Percentiles rank a stretch among this genome's conserved stretches.
These are phyloP conservation scores for Coniferiporia weirii DNA, from an alignment of 1,284 basidiomycete species.

Conservation along the genomic window DNA sequence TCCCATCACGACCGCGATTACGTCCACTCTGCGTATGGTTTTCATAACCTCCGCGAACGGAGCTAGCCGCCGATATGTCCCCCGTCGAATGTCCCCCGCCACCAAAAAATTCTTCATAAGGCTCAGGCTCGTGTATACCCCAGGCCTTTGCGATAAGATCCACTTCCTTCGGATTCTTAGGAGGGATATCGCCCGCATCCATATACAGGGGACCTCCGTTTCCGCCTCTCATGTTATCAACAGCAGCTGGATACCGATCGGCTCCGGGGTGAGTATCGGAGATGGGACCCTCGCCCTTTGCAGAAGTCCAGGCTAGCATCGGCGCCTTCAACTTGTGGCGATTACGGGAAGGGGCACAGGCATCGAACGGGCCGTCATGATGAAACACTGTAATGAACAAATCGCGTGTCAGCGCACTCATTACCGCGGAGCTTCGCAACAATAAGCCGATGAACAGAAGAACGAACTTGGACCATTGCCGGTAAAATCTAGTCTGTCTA, in stretches of 20 bases:
- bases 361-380: slow-evolving; percentile 85
- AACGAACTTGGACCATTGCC: slow-evolving; percentile 71
- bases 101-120: slow-evolving; percentile 80
- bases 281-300: slow-evolving; percentile 37
- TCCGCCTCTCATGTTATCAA: slow-evolving; percentile 13
- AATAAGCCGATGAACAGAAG: slow-evolving; percentile 16
- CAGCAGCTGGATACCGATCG: slow-evolving; percentile 25
- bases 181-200: slow-evolving; percentile 41
- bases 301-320: slow-evolving; percentile 68
- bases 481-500: slow-evolving; percentile 59
- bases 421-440: slow-evolving; percentile 9
- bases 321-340: slow-evolving; percentile 72
- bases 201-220: slow-evolving; percentile 45
- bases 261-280: slow-evolving; percentile 29
- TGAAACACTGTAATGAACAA: slow-evolving; percentile 61
- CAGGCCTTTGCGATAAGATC: slow-evolving; percentile 81
- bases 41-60: slow-evolving; percentile 48
- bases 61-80: slow-evolving; percentile 55
- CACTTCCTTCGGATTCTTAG: slow-evolving; percentile 60
- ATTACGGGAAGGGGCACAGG: slow-evolving; percentile 82
- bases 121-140: slow-evolving; percentile 84
- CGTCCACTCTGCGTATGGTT: slow-evolving; percentile 6
- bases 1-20: slow-evolving; percentile 25
- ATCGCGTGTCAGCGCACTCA: slow-evolving; percentile 10
- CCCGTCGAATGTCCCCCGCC: slow-evolving; percentile 48